Conservation (phyloP, 176 grass and related monocot genomes). For the Aegilops sharonensis region DNA sequence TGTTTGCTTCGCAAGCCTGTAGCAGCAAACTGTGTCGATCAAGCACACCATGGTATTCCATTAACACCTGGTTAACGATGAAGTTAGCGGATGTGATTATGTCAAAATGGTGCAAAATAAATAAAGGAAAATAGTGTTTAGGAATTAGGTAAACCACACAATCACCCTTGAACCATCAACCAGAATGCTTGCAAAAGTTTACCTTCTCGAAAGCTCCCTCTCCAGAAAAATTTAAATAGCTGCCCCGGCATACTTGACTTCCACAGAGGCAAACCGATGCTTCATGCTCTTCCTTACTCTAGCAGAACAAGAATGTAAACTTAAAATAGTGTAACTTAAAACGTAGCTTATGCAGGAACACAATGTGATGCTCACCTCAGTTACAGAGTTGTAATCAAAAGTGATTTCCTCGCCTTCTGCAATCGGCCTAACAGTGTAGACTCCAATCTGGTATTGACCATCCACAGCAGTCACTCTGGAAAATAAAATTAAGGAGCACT, state of each 20-base stretch:
- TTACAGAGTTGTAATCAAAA: constrained; percentile 99
- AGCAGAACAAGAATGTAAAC: constrained; percentile 34
- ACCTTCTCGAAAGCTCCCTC: constrained; percentile 99
- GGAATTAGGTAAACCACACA: constrained; percentile 19
- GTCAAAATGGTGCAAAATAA: constrained; percentile 21
- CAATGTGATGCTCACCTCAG: constrained; percentile 63
- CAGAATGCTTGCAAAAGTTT: constrained; percentile 24
- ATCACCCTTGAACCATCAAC: constrained; percentile 18
- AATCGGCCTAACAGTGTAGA: constrained; percentile 91
- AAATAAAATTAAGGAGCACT: constrained; percentile 20
- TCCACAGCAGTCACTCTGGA: constrained; percentile 95
- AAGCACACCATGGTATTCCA: constrained; percentile 88
- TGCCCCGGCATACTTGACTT: constrained; percentile 96
- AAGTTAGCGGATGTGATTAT: constrained; percentile 19
- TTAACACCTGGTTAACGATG: constrained; percentile 61
- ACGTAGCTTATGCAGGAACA: constrained; percentile 22
- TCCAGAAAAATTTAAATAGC: constrained; percentile 95
- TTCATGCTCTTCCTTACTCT: constrained; percentile 99
- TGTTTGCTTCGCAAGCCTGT: constrained; percentile 88
- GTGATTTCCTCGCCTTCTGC: constrained; percentile 97
- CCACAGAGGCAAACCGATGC: constrained; percentile 94
- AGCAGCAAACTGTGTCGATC: constrained; percentile 85
- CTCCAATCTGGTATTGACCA: constrained; percentile 96
- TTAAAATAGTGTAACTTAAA: constrained; percentile 33
- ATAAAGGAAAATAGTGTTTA: neutral